These are phyloP conservation scores for Breynia disticha DNA, from an alignment of 441 rosid genomes.

Conservation along the genomic window DNA sequence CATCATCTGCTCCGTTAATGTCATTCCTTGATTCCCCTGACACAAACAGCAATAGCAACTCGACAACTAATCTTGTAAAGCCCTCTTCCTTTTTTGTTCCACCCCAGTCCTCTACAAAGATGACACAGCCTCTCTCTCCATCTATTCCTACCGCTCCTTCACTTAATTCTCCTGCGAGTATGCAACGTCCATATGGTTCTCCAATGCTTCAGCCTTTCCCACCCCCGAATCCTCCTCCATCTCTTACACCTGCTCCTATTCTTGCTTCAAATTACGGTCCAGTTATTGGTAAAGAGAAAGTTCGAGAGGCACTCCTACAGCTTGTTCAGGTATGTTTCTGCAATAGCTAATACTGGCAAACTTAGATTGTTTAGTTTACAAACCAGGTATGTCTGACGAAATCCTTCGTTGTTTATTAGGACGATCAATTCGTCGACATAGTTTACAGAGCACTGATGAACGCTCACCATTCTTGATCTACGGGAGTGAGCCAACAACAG, in stretches of 20 bases:
- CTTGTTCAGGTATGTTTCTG: constrained; percentile 68
- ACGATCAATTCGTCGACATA: constrained; percentile 76
- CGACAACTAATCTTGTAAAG: constrained; percentile 48
- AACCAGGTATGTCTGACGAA: constrained; percentile 10
- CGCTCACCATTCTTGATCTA: constrained; percentile 45
- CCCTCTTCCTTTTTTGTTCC: constrained; percentile 63
- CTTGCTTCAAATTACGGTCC: constrained; percentile 32
- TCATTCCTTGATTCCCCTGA: constrained; percentile 40
- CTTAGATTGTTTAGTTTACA: background rate
- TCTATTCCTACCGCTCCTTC: constrained; percentile 50
- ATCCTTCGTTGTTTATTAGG: constrained; percentile 29
- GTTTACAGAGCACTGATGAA: constrained; percentile 60
- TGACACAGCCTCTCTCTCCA: constrained; percentile 35
- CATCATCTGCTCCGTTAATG: constrained; percentile 42
- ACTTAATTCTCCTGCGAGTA: constrained; percentile 37
- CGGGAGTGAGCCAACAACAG: constrained; percentile 6
- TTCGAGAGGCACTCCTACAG: constrained; percentile 57
- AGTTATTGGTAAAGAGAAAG: constrained; percentile 55
- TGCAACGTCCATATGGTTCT: constrained; percentile 61
- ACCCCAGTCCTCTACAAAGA: constrained; percentile 30
- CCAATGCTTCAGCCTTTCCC: constrained; percentile 94
- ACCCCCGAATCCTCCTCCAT: constrained; percentile 81
- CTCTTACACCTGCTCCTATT: constrained; percentile 51
- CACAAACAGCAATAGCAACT: constrained; percentile 28
- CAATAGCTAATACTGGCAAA: no score